Percentiles rank a stretch among this genome's conserved stretches.
These are phyloP conservation scores for Thymus quinquecostatus DNA, from an alignment of 257 asterid genomes.

Conservation along the genomic window DNA sequence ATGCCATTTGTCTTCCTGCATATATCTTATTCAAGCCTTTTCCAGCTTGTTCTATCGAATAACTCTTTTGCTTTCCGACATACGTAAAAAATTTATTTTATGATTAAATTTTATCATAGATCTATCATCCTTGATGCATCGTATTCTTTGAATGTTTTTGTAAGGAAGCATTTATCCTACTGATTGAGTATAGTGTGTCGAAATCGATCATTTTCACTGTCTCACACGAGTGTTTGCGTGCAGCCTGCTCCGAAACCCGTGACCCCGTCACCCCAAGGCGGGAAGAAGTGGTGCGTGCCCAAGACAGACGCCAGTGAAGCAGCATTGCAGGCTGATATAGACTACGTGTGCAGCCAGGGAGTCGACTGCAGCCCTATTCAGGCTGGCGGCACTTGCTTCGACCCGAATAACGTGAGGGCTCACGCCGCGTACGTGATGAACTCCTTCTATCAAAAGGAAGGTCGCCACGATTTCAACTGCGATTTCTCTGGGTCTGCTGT, in stretches of 20 bases:
- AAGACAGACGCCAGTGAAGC: constrained; percentile 47
- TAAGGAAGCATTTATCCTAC: too few relatives aligned
- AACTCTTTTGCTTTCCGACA: not conserved
- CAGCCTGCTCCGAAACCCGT: constrained; percentile 39
- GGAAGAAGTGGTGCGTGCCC: constrained; percentile 74
- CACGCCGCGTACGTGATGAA: constrained; percentile 79
- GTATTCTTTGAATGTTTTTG: too few relatives aligned
- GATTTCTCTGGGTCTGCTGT: constrained; percentile 58
- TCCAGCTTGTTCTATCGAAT: not conserved
- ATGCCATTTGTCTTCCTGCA: constrained; percentile 8
- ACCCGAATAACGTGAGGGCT: constrained; percentile 52
- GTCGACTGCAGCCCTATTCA: constrained; percentile 59
- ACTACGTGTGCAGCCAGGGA: constrained; percentile 68
- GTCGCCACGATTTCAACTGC: constrained; percentile 58
- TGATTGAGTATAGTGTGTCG: too few relatives aligned
- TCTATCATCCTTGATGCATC: too few relatives aligned
- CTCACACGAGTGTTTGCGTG: not conserved
- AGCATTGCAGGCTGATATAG: constrained; percentile 55
- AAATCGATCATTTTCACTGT: too few relatives aligned
- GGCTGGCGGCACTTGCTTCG: constrained; percentile 64
- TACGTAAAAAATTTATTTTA: too few relatives aligned
- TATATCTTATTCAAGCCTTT: not conserved
- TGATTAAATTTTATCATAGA: too few relatives aligned
- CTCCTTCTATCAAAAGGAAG: constrained; percentile 61
- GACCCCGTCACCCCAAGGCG: constrained; percentile 16